Conservation (phyloP, 169 alveolate species). For the Plasmodium inui region DNA sequence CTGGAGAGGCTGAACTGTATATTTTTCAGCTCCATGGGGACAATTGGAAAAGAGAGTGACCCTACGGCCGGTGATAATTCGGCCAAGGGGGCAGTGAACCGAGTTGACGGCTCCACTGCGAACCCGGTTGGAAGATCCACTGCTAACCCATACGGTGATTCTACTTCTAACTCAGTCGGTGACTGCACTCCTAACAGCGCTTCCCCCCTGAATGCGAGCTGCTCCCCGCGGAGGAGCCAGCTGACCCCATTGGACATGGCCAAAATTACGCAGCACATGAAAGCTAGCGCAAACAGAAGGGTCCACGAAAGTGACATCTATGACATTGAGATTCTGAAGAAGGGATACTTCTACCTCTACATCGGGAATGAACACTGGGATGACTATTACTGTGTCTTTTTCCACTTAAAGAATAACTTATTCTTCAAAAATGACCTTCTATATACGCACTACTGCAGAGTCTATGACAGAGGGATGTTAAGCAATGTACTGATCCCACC, state of each 20-base stretch:
- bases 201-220: background rate
- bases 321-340: conserved; percentile 34
- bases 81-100: too few species aligned
- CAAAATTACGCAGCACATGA: conserved; percentile 16
- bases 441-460: conserved; percentile 32
- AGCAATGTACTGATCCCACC: background rate
- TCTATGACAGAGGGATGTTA: conserved; percentile 26
- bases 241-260: background rate
- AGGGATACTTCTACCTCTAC: conserved; percentile 12
- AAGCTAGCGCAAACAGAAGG: conserved; percentile 3
- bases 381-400: conserved; percentile 21
- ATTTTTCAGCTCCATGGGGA: background rate
- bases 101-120: too few species aligned
- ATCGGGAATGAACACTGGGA: conserved; percentile 16
- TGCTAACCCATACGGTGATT: background rate
- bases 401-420: conserved; percentile 6
- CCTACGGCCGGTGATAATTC: background rate
- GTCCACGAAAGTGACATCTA: conserved; percentile 33
- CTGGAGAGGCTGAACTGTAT: conserved; percentile 16
- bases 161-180: background rate
- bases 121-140: too few species aligned
- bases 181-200: background rate
- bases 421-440: conserved; percentile 10
- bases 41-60: background rate
- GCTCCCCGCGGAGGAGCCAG: background rate